Conservation (phyloP, 1,284 basidiomycete genomes). For the Cronartium quercuum region DNA sequence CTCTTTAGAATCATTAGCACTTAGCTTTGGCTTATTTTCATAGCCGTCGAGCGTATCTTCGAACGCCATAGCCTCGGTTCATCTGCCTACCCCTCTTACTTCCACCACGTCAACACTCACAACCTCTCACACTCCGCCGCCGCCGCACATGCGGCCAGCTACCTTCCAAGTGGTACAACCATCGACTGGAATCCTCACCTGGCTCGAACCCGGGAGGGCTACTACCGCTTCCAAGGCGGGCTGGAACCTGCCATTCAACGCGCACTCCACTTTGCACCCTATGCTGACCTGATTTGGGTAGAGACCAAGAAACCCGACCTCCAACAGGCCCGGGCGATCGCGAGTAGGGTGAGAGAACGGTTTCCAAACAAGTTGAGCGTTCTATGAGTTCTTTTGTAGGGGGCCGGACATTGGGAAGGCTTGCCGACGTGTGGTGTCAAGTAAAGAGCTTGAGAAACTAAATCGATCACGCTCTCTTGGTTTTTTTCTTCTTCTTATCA, state of each 20-base stretch:
- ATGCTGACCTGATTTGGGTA: conserved; percentile 49
- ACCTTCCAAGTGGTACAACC: conserved; percentile 52
- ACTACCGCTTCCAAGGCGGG: conserved; percentile 83
- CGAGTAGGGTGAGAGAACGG: conserved; percentile 64
- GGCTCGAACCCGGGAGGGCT: conserved; percentile 82
- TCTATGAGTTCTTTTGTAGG: neutral
- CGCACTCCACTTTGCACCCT: neutral
- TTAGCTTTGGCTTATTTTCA: neutral
- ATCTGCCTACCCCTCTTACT: neutral
- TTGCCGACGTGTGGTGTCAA: too few species aligned
- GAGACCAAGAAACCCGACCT: conserved; percentile 82
- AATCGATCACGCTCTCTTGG: neutral
- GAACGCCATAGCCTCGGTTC: conserved; percentile 44
- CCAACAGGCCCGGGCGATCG: conserved; percentile 69
- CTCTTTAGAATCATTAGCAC: neutral
- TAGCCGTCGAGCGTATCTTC: conserved; percentile 54
- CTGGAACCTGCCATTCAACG: neutral
- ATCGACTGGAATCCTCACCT: conserved; percentile 80
- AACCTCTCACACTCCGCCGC: neutral
- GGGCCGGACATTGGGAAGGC: too few species aligned
- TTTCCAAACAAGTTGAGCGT: conserved; percentile 54
- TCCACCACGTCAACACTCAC: conserved; percentile 48
- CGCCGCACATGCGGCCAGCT: neutral
- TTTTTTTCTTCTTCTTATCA: neutral
- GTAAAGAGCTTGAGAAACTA: neutral